Percentiles rank a stretch among this genome's conserved stretches.
These are phyloP conservation scores for Ilyonectria sp. DNA, from an alignment of 2,329 filamentous ascomycete genomes.

Conservation along the genomic window DNA sequence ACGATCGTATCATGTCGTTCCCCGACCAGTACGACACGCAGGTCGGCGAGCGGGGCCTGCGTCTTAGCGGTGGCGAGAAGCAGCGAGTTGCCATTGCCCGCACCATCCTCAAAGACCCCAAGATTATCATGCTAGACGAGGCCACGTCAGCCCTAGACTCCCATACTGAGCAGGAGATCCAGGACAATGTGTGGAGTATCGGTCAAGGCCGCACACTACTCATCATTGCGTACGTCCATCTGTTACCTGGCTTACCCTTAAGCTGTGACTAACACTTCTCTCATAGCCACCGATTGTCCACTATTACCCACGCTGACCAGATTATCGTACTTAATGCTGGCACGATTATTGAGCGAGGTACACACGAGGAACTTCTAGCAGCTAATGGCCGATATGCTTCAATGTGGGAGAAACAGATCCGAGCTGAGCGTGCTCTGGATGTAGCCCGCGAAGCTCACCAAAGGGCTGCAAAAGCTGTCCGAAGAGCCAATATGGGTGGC, in stretches of 20 bases:
- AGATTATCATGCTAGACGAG: constrained; percentile 93
- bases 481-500: constrained; percentile 64
- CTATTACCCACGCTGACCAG: constrained; percentile 88
- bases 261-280: constrained; percentile 38
- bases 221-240: constrained; percentile 84
- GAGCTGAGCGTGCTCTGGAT: constrained; percentile 76
- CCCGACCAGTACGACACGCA: constrained; percentile 91
- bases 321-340: constrained; percentile 85
- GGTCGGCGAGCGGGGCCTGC: constrained; percentile 90
- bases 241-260: background rate
- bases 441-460: constrained; percentile 55
- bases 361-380: constrained; percentile 81
- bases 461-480: constrained; percentile 57
- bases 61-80: constrained; percentile 92
- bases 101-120: constrained; percentile 92
- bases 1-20: constrained; percentile 91
- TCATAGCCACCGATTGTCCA: constrained; percentile 81
- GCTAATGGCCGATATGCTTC: constrained; percentile 81
- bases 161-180: constrained; percentile 93
- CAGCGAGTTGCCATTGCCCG: constrained; percentile 94
- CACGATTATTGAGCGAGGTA: constrained; percentile 83
- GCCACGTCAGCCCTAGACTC: constrained; percentile 93
- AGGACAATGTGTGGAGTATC: constrained; percentile 85
- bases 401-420: constrained; percentile 93
- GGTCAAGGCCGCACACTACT: constrained; percentile 91